Base-by-base conservation (phyloP, 2,329 filamentous ascomycete genomes). In the Botrytis tulipae region DNA sequence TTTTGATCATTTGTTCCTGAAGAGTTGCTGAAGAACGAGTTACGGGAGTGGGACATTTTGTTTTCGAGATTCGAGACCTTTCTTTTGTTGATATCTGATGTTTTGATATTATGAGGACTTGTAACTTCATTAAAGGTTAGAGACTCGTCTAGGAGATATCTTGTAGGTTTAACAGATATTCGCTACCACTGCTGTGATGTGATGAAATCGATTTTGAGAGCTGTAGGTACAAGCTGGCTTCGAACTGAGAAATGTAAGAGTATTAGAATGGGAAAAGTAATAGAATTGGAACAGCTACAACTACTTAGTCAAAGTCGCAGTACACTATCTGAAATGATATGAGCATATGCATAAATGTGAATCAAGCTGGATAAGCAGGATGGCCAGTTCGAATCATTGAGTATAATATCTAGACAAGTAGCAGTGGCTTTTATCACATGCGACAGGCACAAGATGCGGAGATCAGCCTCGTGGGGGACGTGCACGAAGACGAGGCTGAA, bases 41-140 rank as follows among this genome's bases (percentile, higher is more conserved):
- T 57, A 42, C 66, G 59, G 40, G 69, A 71, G 22, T 44, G 69
- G 42, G 69, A 71, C 69, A 71, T 67, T 72, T 32, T 68, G 71
- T 14, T 40, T 42, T 32, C 16, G 35, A 57, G 48, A 37, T 16
- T 42, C 7, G n/a, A 32, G 35, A 18, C 22, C 48, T 40, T 48
- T 68, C 20, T n/a, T 44, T 63, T 42, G 62, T 40, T 18, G 40
- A 37, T 44, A 40, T 12, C 6, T 57, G 14, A 29, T 32, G 51
- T 16, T 67, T n/a, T 48, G 12, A 22, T 66, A 10, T 57, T 18
- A 6, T 44, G 29, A 32, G 35, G 10, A 8, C 9, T 32, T 40
- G 12, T 42, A 42, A n/a, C 10, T 57, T 57, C 16, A 42, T 42
- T 14, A 57, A 8, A 8, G 3, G 14, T 32, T 42, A n/a, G 51